Percentiles rank a stretch among this genome's conserved stretches.
These are phyloP conservation scores for Auriculariales sp. DNA, from an alignment of 768 basidiomycete species.

Conservation along the genomic window DNA sequence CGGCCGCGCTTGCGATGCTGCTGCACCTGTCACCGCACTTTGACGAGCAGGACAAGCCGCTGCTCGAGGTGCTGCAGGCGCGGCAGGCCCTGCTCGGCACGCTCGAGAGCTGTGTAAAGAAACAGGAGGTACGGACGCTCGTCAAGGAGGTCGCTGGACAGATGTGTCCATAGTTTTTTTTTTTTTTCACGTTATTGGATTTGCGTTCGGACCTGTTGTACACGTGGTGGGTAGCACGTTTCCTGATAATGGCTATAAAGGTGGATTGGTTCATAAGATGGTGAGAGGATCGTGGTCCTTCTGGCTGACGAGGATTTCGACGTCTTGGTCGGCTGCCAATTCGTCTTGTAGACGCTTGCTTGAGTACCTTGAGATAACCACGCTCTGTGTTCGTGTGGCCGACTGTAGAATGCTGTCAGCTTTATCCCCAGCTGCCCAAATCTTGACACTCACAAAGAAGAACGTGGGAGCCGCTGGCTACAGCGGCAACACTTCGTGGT, in stretches of 20 bases:
- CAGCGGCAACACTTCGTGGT: conserved; percentile 83
- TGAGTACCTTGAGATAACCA: conserved; percentile 71
- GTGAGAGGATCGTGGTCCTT: conserved; percentile 62
- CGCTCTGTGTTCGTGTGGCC: conserved; percentile 94
- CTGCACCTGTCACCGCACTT: conserved; percentile 62
- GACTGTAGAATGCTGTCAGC: conserved; percentile 29
- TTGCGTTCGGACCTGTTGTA: too few species aligned
- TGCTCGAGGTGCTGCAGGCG: conserved; percentile 63
- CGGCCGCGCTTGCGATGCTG: conserved; percentile 63
- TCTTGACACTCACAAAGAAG: conserved; percentile 52
- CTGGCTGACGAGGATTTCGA: conserved; percentile 58
- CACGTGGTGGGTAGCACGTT: too few species aligned
- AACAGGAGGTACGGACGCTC: conserved; percentile 52
- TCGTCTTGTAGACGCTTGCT: conserved; percentile 43
- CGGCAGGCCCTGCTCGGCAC: conserved; percentile 43
- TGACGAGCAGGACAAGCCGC: conserved; percentile 31
- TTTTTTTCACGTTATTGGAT: too few species aligned
- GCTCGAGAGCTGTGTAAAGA: conserved; percentile 35
- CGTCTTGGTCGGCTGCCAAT: conserved; percentile 20
- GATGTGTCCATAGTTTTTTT: not conserved
- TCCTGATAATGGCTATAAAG: too few species aligned
- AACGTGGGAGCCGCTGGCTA: conserved; percentile 63
- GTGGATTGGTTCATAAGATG: conserved; percentile 37
- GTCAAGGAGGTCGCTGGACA: conserved; percentile 44
- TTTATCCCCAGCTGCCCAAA: conserved; percentile 7